Conservation (phyloP, 345 rosid genomes). For the Draba incana region DNA sequence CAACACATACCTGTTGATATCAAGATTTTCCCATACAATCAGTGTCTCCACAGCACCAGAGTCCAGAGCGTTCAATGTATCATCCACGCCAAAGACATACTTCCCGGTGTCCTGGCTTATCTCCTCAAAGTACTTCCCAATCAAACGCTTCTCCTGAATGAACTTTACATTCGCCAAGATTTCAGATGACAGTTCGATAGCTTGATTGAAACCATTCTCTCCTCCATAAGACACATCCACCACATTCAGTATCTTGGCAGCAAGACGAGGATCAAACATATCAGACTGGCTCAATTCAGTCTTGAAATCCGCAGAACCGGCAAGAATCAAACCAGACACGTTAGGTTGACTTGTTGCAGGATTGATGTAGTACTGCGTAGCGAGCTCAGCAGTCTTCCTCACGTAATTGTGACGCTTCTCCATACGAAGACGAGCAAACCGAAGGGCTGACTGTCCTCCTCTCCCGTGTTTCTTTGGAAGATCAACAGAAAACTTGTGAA, state of each 20-base stretch:
- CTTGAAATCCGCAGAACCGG: constrained; percentile 85
- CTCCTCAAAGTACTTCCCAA: constrained; percentile 14
- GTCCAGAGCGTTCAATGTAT: not conserved
- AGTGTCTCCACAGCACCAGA: not conserved
- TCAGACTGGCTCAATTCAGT: constrained; percentile 63
- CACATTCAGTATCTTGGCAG: constrained; percentile 72
- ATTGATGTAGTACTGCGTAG: constrained; percentile 5
- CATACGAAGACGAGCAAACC: constrained; percentile 79
- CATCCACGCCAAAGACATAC: constrained; percentile 13
- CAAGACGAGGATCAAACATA: constrained; percentile 52
- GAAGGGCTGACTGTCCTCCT: constrained; percentile 80
- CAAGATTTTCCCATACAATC: constrained; percentile 1
- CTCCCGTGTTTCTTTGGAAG: constrained; percentile 79
- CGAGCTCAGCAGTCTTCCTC: not conserved
- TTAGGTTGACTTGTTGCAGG: constrained; percentile 11
- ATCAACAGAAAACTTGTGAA: constrained; percentile 70
- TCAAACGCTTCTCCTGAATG: constrained; percentile 25
- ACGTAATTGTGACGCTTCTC: constrained; percentile 64
- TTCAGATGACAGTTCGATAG: constrained; percentile 68
- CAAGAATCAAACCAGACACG: constrained; percentile 44
- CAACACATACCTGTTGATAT: constrained; percentile 4
- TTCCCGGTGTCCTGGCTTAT: constrained; percentile 7
- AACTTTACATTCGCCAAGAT: constrained; percentile 74
- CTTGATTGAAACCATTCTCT: constrained; percentile 1
- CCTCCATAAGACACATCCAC: constrained; percentile 78